These are phyloP conservation scores for Claviceps fusiformis DNA, from an alignment of 2,329 filamentous ascomycete species.

Conservation along the genomic window DNA sequence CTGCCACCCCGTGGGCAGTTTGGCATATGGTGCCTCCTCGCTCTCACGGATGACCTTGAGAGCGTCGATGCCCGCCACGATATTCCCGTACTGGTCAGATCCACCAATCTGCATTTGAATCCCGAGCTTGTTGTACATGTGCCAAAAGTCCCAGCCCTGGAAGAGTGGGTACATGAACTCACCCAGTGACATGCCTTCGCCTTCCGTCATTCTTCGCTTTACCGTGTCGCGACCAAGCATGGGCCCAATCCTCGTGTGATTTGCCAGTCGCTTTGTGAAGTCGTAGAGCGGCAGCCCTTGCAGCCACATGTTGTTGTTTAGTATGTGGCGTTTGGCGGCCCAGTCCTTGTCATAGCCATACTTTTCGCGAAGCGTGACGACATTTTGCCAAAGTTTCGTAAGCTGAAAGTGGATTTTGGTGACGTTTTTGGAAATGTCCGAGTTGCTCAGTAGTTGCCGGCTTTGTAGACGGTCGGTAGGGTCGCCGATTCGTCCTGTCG, in stretches of 20 bases:
- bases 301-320: conserved; percentile 81
- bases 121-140: conserved; percentile 53
- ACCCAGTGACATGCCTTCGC: conserved; percentile 85
- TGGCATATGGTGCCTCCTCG: conserved; percentile 31
- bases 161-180: conserved; percentile 90
- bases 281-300: conserved; percentile 58
- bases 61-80: conserved; percentile 75
- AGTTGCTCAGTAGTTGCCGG: conserved; percentile 38
- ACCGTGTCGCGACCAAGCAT: conserved; percentile 89
- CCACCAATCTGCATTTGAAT: conserved; percentile 85
- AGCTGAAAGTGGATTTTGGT: conserved; percentile 57
- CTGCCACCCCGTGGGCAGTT: conserved; percentile 27
- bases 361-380: conserved; percentile 49
- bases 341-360: conserved; percentile 51
- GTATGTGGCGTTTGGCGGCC: conserved; percentile 52
- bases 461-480: conserved; percentile 56
- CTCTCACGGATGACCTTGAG: conserved; percentile 59
- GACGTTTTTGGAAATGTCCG: conserved; percentile 48
- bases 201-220: conserved; percentile 68
- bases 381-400: conserved; percentile 60
- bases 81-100: conserved; percentile 94
- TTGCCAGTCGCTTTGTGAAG: conserved; percentile 60
- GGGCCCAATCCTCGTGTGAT: conserved; percentile 61
- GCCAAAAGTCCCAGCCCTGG: conserved; percentile 95
- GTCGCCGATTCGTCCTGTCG: conserved; percentile 67